phyloP scores from a whole-genome alignment of 768 basidiomycete species.

The Leccinum arenicola region DNA sequence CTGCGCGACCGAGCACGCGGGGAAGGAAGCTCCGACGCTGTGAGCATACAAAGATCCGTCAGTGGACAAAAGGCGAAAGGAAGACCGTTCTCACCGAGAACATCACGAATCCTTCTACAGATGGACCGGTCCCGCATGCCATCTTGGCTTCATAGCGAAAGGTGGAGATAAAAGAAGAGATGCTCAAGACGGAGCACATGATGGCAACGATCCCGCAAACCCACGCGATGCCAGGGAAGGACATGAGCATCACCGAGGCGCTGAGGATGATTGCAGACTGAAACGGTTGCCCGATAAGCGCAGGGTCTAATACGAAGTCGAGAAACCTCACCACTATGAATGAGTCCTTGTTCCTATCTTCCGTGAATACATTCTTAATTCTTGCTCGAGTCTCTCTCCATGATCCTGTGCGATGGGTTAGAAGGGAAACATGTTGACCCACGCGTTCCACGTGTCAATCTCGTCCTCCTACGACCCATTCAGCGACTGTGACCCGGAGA shows the following conservation, averaged over 20 bases:
- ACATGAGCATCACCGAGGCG: constrained; percentile 69
- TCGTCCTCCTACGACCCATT: constrained; percentile 63
- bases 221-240: constrained; percentile 67
- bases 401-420: constrained; percentile 45
- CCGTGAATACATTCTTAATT: constrained; percentile 43
- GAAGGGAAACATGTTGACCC: neutral
- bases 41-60: neutral
- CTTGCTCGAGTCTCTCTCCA: constrained; percentile 49
- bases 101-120: constrained; percentile 54
- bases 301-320: neutral
- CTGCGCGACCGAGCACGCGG: no score
- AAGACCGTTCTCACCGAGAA: constrained; percentile 37
- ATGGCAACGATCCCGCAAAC: constrained; percentile 66
- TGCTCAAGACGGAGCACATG: constrained; percentile 19
- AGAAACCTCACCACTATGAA: constrained; percentile 54
- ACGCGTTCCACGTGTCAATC: constrained; percentile 80
- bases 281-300: constrained; percentile 1
- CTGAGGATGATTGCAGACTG: constrained; percentile 81
- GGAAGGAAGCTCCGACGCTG: no score
- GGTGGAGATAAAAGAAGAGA: constrained; percentile 26
- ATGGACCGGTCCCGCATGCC: constrained; percentile 44
- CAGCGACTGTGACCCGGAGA: neutral
- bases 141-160: constrained; percentile 64
- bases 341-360: constrained; percentile 58
- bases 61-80: neutral